Percentiles rank a stretch among this genome's conserved stretches.
Conservation (phyloP, 768 basidiomycete species). For the Amanita rubescens region DNA sequence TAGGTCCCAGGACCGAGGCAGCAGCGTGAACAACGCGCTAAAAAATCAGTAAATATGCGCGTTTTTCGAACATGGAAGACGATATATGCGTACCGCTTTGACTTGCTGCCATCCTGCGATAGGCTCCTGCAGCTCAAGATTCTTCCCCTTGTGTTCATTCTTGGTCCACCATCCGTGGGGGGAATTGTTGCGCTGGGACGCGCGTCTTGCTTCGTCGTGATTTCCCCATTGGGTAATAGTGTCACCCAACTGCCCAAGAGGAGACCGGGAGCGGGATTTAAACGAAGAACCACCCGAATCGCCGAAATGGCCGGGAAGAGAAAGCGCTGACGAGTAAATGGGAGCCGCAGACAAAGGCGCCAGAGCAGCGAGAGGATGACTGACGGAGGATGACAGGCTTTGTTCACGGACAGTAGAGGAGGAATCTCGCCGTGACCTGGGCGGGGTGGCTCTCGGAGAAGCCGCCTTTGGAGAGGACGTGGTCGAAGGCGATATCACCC, state of each 20-base stretch:
- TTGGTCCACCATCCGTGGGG: slow-evolving; percentile 8
- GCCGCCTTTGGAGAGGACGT: background rate
- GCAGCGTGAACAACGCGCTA: slow-evolving; percentile 27
- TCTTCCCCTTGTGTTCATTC: slow-evolving; percentile 24
- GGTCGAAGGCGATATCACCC: slow-evolving; percentile 5
- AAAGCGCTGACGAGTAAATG: background rate
- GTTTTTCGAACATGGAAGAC: too few species aligned
- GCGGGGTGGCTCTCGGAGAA: background rate
- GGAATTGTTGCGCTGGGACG: background rate
- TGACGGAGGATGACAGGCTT: background rate
- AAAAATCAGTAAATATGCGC: slow-evolving; percentile 1
- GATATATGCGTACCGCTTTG: too few species aligned
- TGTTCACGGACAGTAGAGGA: background rate
- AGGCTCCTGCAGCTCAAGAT: background rate
- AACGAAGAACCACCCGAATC: background rate
- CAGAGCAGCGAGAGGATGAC: background rate
- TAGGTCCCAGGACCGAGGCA: slow-evolving; percentile 26
- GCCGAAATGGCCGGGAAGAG: background rate
- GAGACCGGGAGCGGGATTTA: slow-evolving; percentile 1
- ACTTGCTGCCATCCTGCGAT: too few species aligned
- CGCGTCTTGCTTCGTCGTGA: too few species aligned
- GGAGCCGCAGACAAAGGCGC: background rate
- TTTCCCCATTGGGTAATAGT: slow-evolving; percentile 3
- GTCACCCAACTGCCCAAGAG: slow-evolving; percentile 4
- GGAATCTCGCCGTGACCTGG: background rate